Evolutionary conservation across 306 rosid genomes (phyloP), one percentile per base, ranked within the genome.

Genomic region (Canavalia gladiata): DNA sequence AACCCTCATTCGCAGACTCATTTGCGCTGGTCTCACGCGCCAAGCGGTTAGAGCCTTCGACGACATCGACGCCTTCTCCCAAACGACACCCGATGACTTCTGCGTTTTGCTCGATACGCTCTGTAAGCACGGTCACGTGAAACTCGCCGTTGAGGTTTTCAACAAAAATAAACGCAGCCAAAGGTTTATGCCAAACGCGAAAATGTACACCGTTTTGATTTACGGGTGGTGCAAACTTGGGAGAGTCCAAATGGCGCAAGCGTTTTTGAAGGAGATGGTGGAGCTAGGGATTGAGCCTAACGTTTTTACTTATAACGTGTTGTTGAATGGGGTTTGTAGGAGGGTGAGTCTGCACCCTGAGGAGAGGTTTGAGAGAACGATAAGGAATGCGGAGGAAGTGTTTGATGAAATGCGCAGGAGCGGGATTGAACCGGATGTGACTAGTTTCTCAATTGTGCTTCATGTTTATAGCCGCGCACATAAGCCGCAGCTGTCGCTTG

Each of bases 391-490:
- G 0, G 94, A 91, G 78, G 87, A 89, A 73, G 58, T 95, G 87
- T 90, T 95, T 31, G 90, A 88, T 39, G 92, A 95, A 91, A 92
- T 95, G 99, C 85, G 72, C 1, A 12, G 55, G 76, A 89, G 91
- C 59, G 95, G 94, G 64, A 89, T 95, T 60, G 95, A 92, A 72
- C 99, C 99, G 0, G 99, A 95, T 78, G 95, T 91, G 8, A 91
- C 99, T 13, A 92, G 97, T 31, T 95, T 89, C 59, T 95, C 99
- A 0, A 91, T 86, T 0, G 88, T 91, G 49, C 94, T 95, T 83
- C 99, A 95, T 84, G 99, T 92, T 30, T 95, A 87, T 81, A 95
- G 99, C 74, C 90, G 99, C 6, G 97, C 95, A 0, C 99, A 92
- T 78, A 95, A 91, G 80, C 95, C 99, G 0, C 89, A 91, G 31